phyloP scores from a whole-genome alignment of 176 grass and related monocot species.

The Canna indica region DNA sequence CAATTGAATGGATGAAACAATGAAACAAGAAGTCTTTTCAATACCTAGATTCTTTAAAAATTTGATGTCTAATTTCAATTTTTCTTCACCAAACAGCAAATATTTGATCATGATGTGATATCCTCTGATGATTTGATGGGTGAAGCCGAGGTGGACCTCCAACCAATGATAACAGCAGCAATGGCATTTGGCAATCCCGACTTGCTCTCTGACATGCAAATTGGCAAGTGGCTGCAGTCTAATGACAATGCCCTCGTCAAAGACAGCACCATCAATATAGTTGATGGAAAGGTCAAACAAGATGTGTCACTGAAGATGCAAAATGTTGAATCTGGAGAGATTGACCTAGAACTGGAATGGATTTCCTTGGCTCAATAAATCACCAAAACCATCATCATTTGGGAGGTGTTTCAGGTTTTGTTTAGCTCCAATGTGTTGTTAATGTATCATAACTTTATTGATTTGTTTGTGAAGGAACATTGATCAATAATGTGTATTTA shows the following conservation, averaged over 20 bases:
- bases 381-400: neutral
- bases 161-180: constrained; percentile 16
- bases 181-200: constrained; percentile 8
- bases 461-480: neutral
- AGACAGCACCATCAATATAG: constrained; percentile 10
- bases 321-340: constrained; percentile 13
- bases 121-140: constrained; percentile 12
- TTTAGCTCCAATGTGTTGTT: neutral
- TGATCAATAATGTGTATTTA: neutral
- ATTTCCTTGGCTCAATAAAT: constrained; percentile 6
- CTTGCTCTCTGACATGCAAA: constrained; percentile 8
- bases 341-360: constrained; percentile 19
- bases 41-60: neutral
- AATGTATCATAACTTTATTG: neutral
- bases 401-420: neutral
- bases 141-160: constrained; percentile 9
- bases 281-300: constrained; percentile 15
- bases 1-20: too few species aligned
- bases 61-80: neutral
- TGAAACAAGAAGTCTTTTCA: too few species aligned
- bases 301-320: constrained; percentile 7
- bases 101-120: neutral
- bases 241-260: constrained; percentile 12
- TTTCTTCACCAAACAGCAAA: neutral
- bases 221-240: constrained; percentile 17